phyloP scores from a whole-genome alignment of 306 rosid species.

The Quillaja saponaria region DNA sequence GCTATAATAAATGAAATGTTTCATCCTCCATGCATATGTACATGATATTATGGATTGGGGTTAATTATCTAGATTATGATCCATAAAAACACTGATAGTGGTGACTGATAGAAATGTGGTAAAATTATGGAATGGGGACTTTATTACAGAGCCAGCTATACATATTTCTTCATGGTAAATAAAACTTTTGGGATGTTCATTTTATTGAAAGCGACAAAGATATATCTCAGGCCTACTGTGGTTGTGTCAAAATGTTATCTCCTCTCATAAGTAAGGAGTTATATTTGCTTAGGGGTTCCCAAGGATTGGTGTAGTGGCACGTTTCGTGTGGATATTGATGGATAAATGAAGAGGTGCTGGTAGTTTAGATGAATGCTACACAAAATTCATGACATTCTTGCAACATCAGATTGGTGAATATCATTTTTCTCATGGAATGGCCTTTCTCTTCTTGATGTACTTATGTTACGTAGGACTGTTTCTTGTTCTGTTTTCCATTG shows the following conservation, averaged over 20 bases:
- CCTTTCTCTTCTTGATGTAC: neutral
- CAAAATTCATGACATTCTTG: neutral
- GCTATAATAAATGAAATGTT: too few species aligned
- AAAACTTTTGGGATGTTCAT: neutral
- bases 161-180: neutral
- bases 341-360: neutral
- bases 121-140: neutral
- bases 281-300: neutral
- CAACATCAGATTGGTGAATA: neutral
- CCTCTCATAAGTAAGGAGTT: neutral
- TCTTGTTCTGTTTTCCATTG: neutral
- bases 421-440: neutral
- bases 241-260: neutral
- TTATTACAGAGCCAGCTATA: too few species aligned
- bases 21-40: neutral
- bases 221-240: neutral
- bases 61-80: too few species aligned
- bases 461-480: constrained; percentile 1
- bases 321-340: neutral
- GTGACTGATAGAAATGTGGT: neutral
- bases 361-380: neutral
- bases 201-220: neutral
- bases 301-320: neutral
- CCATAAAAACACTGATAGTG: too few species aligned
- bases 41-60: too few species aligned